Evolutionary conservation across 208 protist genomes (phyloP).

Genomic region (Leishmania tarentolae): DNA sequence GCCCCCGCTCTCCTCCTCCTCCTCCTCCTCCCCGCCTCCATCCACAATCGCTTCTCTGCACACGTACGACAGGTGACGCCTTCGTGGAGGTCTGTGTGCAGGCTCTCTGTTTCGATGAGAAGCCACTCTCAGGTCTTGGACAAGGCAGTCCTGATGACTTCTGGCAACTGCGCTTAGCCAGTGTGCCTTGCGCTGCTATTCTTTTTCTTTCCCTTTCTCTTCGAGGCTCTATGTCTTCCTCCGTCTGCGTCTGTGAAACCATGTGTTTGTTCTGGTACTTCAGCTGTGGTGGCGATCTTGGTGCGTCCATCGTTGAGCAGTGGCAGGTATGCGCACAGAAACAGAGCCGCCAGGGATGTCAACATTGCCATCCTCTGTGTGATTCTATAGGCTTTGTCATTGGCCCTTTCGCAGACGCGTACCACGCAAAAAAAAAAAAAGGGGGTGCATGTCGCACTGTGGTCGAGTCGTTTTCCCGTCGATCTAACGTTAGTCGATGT

Average conservation of each 20-base stretch:
- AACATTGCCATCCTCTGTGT: neutral
- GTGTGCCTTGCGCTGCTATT: neutral
- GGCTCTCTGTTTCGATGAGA: neutral
- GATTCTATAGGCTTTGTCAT: neutral
- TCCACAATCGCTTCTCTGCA: neutral
- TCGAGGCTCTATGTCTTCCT: neutral
- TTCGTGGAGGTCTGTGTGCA: neutral
- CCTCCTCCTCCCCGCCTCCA: neutral
- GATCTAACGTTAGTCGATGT: neutral
- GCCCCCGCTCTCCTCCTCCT: neutral
- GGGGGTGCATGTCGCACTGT: neutral
- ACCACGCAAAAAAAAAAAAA: neutral
- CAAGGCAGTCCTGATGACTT: neutral
- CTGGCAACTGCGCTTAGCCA: neutral
- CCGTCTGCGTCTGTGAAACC: neutral
- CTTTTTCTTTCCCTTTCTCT: constrained; percentile 10
- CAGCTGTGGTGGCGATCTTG: neutral
- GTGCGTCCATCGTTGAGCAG: neutral
- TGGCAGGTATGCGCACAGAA: neutral
- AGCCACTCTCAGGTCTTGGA: neutral
- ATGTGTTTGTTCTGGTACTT: neutral
- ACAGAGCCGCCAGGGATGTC: neutral
- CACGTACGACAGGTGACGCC: neutral
- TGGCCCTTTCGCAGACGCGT: neutral
- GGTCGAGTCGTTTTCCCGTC: neutral